Base-by-base conservation (phyloP, 2,329 filamentous ascomycete species). In the Pseudovirgaria hyperparasitica region DNA sequence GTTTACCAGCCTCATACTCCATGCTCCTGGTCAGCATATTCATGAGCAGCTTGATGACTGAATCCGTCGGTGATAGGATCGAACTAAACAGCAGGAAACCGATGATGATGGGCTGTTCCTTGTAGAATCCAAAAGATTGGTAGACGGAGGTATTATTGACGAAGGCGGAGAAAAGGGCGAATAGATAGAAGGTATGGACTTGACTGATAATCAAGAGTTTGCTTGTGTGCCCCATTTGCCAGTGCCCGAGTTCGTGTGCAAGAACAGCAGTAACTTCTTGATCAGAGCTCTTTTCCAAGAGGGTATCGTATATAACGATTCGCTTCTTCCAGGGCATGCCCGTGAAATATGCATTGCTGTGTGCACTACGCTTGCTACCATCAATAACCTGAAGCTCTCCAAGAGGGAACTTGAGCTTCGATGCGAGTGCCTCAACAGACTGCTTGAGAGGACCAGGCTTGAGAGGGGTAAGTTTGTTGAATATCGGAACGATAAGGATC, bases 241-340 rank as follows among this genome's bases (percentile, higher is more conserved):
- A 98, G 63, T 98, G 90, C 27, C 90, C 90, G 25, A 98, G 71
- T 58, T 98, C 90, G 53, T 98, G 90, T 19, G 84, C 86, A 28
- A 98, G 65, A 28, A 98, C 86, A 39, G 90, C 87, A 32, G 93
- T 82, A 21, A 98, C 86, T 57, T 98, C 90, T 48, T 90, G 70
- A 4, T 81, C 76, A 36, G 86, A 74, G 53, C 80, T 90, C 71
- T 96, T 93, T 58, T 94, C 87, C 36, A 98, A 85, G 37, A 98
- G 62, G 5, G 92, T 98, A 52, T 98, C 90, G 54, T 93, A 98
- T 50, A 98, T 92, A 47, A 98, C 90, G 63, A 98, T 98, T 64
- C 96, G 92, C 71, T 96, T 96, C 71, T 94, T 94, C 86, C 87
- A 98, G 22, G 90, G 90, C 30, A 98, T 71, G 34, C 90, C 90